Evolutionary conservation across 768 basidiomycete species (phyloP), one percentile per base, ranked within the genome.

Genomic region (Ramaria sp.): DNA sequence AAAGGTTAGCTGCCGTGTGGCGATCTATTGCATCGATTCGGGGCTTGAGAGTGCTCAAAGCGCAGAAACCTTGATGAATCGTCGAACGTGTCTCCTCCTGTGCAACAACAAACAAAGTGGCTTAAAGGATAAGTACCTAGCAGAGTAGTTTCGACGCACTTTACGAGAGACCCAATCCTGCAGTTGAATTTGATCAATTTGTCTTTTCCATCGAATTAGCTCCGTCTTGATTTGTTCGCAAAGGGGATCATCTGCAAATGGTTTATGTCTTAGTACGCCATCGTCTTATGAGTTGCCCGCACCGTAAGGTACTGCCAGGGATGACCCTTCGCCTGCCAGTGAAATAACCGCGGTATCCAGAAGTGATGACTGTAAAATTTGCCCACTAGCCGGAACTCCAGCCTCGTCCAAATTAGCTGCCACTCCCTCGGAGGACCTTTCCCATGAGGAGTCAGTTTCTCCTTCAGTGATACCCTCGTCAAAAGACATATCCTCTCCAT

Each of bases 401-500:
- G n/a, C 28, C 28, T 55, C 53, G 10, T 55, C 53, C 20, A 48
- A 18, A 38, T 44, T 24, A 41, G 18, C 25, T 18, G 12, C 15
- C 3, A 10, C 22, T 4, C 45, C 24, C 1, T 53, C 52, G 12
- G 53, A 55, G 3, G 48, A 50, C 36, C 48, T 32, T 37, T 38
- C 43, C 53, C 34, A 47, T 5, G 53, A 55, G 13, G 43, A 55
- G 36, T 48, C 39, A 16, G 53, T 45, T 15, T 55, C 57, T 39
- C 61, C 57, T 53, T 51, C 62, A 9, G 55, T 56, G 30, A 62
- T 52, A 27, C 57, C 59, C 20, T 51, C 59, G 13, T 54, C 51
- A 13, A 58, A 25, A 16, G 56, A 60, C 49, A 70, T 68, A 39
- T 50, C 48, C 27, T 72, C 71, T 30, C 70, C 70, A 49, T 77